These are phyloP conservation scores for Cydonia oblonga DNA, from an alignment of 331 rosid species.

Conservation along the genomic window DNA sequence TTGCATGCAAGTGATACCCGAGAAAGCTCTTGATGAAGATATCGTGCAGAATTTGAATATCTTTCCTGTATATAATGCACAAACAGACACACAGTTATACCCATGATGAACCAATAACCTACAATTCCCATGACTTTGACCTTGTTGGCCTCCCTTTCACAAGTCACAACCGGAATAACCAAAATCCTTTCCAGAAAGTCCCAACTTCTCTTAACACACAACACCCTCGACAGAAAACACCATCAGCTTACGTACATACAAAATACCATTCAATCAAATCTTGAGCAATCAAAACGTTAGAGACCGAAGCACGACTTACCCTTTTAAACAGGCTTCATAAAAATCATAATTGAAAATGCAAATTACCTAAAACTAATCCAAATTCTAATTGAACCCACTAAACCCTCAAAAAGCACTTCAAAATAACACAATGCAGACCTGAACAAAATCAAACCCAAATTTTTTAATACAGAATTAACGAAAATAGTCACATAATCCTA, in stretches of 20 bases:
- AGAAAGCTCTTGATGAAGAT: constrained; percentile 26
- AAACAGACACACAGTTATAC: constrained; percentile 75
- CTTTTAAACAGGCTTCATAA: not conserved
- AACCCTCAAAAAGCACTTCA: not conserved
- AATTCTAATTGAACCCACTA: not conserved
- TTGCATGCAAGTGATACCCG: constrained; percentile 47
- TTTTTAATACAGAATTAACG: not conserved
- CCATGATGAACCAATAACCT: constrained; percentile 60
- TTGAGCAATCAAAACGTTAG: not conserved
- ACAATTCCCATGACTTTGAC: constrained; percentile 52
- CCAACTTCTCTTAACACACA: not conserved
- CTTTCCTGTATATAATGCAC: constrained; percentile 73
- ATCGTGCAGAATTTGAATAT: constrained; percentile 28
- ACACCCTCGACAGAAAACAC: not conserved
- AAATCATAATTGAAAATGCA: not conserved
- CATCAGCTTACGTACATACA: too few species aligned
- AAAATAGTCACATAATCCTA: not conserved
- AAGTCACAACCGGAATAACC: constrained; percentile 38
- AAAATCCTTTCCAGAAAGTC: constrained; percentile 32
- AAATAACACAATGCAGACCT: not conserved
- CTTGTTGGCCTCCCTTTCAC: constrained; percentile 38
- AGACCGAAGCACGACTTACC: not conserved
- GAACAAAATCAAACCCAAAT: not conserved
- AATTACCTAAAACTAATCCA: not conserved
- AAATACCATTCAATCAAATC: not conserved